Conservation (phyloP, 2,329 filamentous ascomycete species). For the Trichoderma lentiforme region DNA sequence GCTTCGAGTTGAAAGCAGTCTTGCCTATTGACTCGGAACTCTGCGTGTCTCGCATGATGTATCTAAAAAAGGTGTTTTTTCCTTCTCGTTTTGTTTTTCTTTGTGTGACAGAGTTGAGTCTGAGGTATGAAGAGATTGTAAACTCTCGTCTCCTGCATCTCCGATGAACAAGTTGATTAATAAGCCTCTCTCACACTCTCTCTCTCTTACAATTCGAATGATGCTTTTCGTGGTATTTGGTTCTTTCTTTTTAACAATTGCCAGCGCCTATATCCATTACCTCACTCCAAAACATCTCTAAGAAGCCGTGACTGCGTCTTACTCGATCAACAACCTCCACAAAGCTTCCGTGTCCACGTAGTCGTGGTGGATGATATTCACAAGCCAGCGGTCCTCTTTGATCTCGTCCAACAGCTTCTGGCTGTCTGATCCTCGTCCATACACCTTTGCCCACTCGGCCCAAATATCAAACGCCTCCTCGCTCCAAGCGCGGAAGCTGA, state of each 20-base stretch:
- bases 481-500: slow-evolving; percentile 88
- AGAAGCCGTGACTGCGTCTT: slow-evolving; percentile 12
- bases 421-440: slow-evolving; percentile 69
- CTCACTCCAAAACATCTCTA: neutral
- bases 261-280: neutral
- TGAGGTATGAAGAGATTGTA: neutral
- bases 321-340: slow-evolving; percentile 62
- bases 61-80: neutral
- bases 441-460: slow-evolving; percentile 88
- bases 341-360: slow-evolving; percentile 68
- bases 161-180: neutral
- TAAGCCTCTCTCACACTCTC: neutral
- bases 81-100: neutral
- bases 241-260: neutral
- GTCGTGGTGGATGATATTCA: slow-evolving; percentile 84
- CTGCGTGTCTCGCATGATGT: neutral
- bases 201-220: neutral
- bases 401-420: slow-evolving; percentile 67
- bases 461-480: slow-evolving; percentile 97
- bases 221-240: slow-evolving; percentile 1
- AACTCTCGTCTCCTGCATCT: neutral
- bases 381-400: slow-evolving; percentile 74
- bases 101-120: neutral
- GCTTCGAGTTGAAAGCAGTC: neutral
- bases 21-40: neutral